Base-by-base conservation (phyloP, 768 basidiomycete genomes). In the Coprinopsis marcescibilis region DNA sequence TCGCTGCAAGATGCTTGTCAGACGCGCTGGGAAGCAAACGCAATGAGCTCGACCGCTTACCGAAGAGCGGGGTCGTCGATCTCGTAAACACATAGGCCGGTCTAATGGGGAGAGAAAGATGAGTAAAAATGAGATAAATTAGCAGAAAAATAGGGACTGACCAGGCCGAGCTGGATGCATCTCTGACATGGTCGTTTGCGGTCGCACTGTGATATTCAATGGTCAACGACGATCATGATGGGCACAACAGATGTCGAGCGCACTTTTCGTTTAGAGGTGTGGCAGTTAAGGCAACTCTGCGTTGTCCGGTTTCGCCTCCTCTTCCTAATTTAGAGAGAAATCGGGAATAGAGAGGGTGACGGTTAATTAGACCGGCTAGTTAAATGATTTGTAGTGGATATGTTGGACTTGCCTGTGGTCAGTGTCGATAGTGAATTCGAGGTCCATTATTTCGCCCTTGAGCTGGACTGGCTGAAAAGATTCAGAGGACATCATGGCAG, bases 21-120 rank as follows among this genome's bases (percentile, higher is more conserved):
- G n/a, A n/a, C n/a, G n/a, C n/a, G n/a, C n/a, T n/a, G n/a, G n/a
- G n/a, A n/a, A n/a, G n/a, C 32, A 27, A 11, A 26, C 20, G 30
- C 14, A 4, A 30, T n/a, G 30, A 24, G 23, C 29, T 32, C n/a
- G n/a, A n/a, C 41, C 3, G 59, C 72, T 48, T 53, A 87, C 89
- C 86, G 75, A 29, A 86, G 66, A 8, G 85, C 82, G 12, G 88
- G 88, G 65, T 91, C 91, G 61, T 94, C 92, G 53, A 94, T 87
- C 60, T 95, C 92, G 55, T 95, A 95, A 0, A 95, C 90, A 62
- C 92, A 95, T 14, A 94, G 84, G 42, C 92, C 92, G 17, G 92
- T 94, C 88, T 91, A 55, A 15, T 45, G 48, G 19, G 24, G 44
- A 30, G 49, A 21, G 21, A 34, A 20, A 40, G 45, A 48, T 37